Evolutionary conservation across 139 green algal genomes (phyloP), one percentile per base, ranked within the genome.

Genomic region (Auxenochlorella pyrenoidosa): DNA sequence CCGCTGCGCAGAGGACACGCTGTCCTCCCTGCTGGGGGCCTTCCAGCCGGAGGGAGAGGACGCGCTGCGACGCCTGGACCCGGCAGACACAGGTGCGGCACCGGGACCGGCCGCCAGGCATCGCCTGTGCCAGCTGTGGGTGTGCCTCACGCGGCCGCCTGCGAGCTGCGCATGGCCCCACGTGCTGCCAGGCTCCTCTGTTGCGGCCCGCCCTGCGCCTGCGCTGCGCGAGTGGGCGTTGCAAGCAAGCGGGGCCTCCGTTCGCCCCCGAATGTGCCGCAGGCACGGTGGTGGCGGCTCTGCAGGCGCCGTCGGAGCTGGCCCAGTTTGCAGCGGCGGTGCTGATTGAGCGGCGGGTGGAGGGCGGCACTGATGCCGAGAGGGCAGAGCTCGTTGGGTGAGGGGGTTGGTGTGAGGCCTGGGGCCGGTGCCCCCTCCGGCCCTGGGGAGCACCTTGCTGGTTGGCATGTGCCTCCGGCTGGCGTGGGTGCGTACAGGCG

Each of bases 291-390:
- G 75, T 90, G 24, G 73, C n/a, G 4, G 86, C 47, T 0, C 76
- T 89, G 43, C n/a, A 70, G 41, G 24, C 70, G 4, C 81, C 82
- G 15, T 79, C 87, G 0, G 26, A 75, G 36, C 83, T 88, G 24
- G 36, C 41, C 22, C 87, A 90, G 83, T 84, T 83, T 34, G 63
- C 63, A 30, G 87, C 87, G 18, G 80, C 87, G 16, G 79, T 87
- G 80, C 51, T 88, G 43, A 26, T 90, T 15, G 70, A 81, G 47
- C 22, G 4, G 41, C 38, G 15, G 36, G 68, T 79, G 34, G 87
- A 90, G 54, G 38, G 5, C 16, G 80, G 87, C 13, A 43, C 36
- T 54, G 83, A 87, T 10, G 75, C 38, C 0, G 36, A 72, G 32
- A 70, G 87, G 0, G 58, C 47, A 5, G 28, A 43, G 40, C 80